Conservation (phyloP, 2,329 filamentous ascomycete genomes). For the Colletotrichum liaoningense region DNA sequence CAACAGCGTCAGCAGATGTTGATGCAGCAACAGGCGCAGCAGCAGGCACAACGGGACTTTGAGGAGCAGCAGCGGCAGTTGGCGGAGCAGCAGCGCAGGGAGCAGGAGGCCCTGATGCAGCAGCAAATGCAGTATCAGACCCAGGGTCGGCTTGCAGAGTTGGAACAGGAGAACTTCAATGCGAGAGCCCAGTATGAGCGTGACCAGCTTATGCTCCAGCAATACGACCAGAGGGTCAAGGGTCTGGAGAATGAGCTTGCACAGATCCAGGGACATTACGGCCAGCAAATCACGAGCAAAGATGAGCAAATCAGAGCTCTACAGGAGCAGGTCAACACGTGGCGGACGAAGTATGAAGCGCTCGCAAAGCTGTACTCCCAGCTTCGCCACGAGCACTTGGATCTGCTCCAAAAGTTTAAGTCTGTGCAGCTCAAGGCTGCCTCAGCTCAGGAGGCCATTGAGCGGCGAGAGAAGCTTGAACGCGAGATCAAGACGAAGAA, state of each 20-base stretch:
- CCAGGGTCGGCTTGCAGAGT: slow-evolving; percentile 92
- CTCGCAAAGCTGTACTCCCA: slow-evolving; percentile 98
- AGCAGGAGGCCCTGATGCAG: slow-evolving; percentile 88
- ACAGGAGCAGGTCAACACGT: slow-evolving; percentile 97
- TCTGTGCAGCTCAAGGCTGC: slow-evolving; percentile 94
- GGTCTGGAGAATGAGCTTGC: slow-evolving; percentile 87
- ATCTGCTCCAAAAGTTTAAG: slow-evolving; percentile 96
- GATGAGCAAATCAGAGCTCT: slow-evolving; percentile 94
- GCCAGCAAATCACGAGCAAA: slow-evolving; percentile 87
- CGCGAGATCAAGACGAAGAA: slow-evolving; percentile 99
- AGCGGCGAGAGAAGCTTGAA: slow-evolving; percentile 92
- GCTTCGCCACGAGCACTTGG: slow-evolving; percentile 92
- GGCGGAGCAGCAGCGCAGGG: slow-evolving; percentile 88
- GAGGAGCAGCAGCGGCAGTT: slow-evolving; percentile 92
- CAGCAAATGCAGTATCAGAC: slow-evolving; percentile 95
- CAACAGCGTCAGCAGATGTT: slow-evolving; percentile 85
- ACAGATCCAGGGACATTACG: slow-evolving; percentile 84
- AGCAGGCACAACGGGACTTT: slow-evolving; percentile 93
- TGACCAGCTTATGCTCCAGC: slow-evolving; percentile 96
- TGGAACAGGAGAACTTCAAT: slow-evolving; percentile 95
- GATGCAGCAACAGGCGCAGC: slow-evolving; percentile 83
- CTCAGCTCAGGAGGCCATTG: slow-evolving; percentile 96
- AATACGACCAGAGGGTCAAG: slow-evolving; percentile 96
- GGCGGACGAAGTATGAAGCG: slow-evolving; percentile 96
- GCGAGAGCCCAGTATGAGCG: slow-evolving; percentile 95